Conservation (phyloP, 768 basidiomycete genomes). For the Panaeolus papilionaceus region DNA sequence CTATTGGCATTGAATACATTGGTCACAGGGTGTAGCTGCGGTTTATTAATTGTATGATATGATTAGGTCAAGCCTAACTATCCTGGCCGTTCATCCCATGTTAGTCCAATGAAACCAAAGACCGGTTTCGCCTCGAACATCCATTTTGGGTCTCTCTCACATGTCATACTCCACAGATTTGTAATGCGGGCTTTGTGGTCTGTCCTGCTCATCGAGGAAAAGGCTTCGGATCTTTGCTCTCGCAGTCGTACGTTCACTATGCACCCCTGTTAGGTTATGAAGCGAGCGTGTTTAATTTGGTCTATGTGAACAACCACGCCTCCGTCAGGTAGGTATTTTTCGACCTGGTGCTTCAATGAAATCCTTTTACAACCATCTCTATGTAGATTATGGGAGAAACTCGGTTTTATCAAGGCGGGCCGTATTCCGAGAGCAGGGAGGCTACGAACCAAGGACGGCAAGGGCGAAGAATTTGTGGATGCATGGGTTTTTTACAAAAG, state of each 20-base stretch:
- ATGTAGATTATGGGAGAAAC: conserved; percentile 77
- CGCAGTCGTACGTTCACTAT: conserved; percentile 79
- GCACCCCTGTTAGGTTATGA: conserved; percentile 80
- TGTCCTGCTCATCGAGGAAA: conserved; percentile 63
- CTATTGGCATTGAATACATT: not conserved
- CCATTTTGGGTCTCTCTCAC: conserved; percentile 16
- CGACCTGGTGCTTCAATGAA: not conserved
- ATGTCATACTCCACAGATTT: conserved; percentile 55
- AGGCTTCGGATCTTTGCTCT: conserved; percentile 75
- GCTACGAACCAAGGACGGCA: conserved; percentile 67
- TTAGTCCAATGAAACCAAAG: conserved; percentile 44
- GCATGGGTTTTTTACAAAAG: conserved; percentile 86
- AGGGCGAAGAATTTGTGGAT: conserved; percentile 88
- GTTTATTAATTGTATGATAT: conserved; percentile 20
- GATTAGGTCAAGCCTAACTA: conserved; percentile 82
- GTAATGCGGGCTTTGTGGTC: conserved; percentile 91
- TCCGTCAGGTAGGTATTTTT: conserved; percentile 59
- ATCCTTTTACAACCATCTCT: not conserved
- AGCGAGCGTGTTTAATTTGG: conserved; percentile 89
- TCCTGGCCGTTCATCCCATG: conserved; percentile 89
- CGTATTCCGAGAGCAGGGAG: conserved; percentile 79
- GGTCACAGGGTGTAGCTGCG: not conserved
- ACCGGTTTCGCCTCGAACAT: conserved; percentile 14
- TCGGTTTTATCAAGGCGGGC: conserved; percentile 83
- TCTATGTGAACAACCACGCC: conserved; percentile 85